Conservation (phyloP, 2,329 filamentous ascomycete genomes). For the Fusarium marasasianum region DNA sequence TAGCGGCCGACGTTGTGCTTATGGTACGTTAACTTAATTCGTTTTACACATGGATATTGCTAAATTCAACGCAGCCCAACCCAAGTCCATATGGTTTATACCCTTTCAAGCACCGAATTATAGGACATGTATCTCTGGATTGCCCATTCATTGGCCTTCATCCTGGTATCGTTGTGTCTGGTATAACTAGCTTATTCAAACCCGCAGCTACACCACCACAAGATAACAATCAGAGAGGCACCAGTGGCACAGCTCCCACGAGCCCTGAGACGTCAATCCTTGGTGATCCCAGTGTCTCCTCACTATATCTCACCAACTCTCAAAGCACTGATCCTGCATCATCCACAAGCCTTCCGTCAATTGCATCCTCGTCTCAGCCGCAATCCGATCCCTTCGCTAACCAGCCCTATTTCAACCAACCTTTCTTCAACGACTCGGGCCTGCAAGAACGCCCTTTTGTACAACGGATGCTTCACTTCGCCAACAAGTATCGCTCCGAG, state of each 20-base stretch:
- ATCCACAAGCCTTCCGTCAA: conserved; percentile 29
- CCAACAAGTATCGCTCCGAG: conserved; percentile 79
- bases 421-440: conserved; percentile 78
- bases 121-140: conserved; percentile 85
- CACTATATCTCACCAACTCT: conserved; percentile 32
- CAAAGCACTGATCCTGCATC: conserved; percentile 25
- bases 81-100: conserved; percentile 45
- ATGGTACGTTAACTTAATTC: conserved; percentile 55
- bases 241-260: neutral
- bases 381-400: conserved; percentile 72
- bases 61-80: conserved; percentile 43
- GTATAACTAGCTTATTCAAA: conserved; percentile 80
- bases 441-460: conserved; percentile 76
- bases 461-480: conserved; percentile 76
- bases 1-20: conserved; percentile 82
- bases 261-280: neutral
- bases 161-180: conserved; percentile 84
- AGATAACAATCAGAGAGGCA: conserved; percentile 7
- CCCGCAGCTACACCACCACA: conserved; percentile 48
- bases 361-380: conserved; percentile 28
- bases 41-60: neutral
- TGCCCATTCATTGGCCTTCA: conserved; percentile 90
- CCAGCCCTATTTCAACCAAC: conserved; percentile 77
- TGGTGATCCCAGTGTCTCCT: conserved; percentile 26
- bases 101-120: conserved; percentile 75